phyloP scores from a whole-genome alignment of 2,329 filamentous ascomycete genomes.

The Allantophomopsis cytisporea region DNA sequence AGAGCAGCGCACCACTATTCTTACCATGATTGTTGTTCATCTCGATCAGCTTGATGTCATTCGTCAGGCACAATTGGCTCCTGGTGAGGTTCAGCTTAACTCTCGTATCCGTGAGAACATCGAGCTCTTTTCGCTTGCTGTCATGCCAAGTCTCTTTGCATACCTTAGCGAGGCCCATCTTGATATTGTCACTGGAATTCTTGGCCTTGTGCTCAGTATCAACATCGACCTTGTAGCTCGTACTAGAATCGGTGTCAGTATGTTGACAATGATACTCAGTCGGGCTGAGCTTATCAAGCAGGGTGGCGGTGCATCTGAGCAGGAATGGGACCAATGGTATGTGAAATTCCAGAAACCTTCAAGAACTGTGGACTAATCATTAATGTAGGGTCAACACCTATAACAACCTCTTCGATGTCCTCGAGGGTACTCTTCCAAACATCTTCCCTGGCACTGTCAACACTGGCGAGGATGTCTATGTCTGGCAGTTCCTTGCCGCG shows the following conservation, averaged over 20 bases:
- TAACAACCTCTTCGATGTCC: slow-evolving; percentile 71
- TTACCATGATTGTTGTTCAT: slow-evolving; percentile 92
- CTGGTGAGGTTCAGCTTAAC: slow-evolving; percentile 61
- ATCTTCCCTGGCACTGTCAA: slow-evolving; percentile 90
- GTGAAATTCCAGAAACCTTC: slow-evolving; percentile 11
- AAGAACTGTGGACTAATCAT: slow-evolving; percentile 17
- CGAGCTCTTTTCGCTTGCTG: slow-evolving; percentile 74
- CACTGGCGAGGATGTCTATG: slow-evolving; percentile 83
- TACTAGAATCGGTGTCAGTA: slow-evolving; percentile 76
- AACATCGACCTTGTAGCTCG: slow-evolving; percentile 76
- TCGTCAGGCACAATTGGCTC: slow-evolving; percentile 60
- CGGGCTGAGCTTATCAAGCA: slow-evolving; percentile 90
- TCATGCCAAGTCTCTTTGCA: slow-evolving; percentile 80
- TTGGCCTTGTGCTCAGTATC: slow-evolving; percentile 71
- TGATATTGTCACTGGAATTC: slow-evolving; percentile 78
- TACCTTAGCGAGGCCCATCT: slow-evolving; percentile 87
- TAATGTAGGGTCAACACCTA: slow-evolving; percentile 56
- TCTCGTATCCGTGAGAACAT: slow-evolving; percentile 77
- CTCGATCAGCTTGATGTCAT: slow-evolving; percentile 88
- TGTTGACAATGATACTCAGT: slow-evolving; percentile 88
- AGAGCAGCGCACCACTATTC: slow-evolving; percentile 84
- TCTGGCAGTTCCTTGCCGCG: slow-evolving; percentile 95
- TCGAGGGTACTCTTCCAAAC: slow-evolving; percentile 71
- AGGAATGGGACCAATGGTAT: slow-evolving; percentile 71
- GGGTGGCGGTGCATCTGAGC: slow-evolving; percentile 52